Conservation (phyloP, 2,329 filamentous ascomycete genomes). For the Claviceps arundinis region DNA sequence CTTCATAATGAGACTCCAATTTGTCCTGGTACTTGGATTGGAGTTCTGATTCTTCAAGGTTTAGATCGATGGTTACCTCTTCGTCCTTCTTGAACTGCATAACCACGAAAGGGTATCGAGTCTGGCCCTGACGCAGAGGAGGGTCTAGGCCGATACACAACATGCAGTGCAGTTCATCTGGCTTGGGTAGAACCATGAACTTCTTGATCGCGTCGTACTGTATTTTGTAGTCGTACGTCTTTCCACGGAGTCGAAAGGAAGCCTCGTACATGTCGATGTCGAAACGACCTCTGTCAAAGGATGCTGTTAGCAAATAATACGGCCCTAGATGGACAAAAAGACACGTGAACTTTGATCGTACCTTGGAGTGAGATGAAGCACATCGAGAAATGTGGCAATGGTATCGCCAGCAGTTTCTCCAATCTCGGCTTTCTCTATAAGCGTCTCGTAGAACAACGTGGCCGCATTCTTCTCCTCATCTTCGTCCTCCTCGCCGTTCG, state of each 20-base stretch:
- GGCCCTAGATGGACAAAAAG: neutral
- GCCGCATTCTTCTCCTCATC: constrained; percentile 84
- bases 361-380: constrained; percentile 92
- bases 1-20: constrained; percentile 79
- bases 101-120: constrained; percentile 92
- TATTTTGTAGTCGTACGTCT: constrained; percentile 99
- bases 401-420: constrained; percentile 98
- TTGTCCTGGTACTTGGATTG: constrained; percentile 80
- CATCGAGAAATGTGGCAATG: constrained; percentile 91
- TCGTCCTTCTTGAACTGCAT: constrained; percentile 99
- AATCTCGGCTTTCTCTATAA: constrained; percentile 98
- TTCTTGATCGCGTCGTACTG: constrained; percentile 97
- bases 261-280: constrained; percentile 99
- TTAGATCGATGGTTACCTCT: constrained; percentile 90
- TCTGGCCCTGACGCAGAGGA: constrained; percentile 90
- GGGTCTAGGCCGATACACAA: constrained; percentile 91
- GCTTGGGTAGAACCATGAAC: constrained; percentile 95
- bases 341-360: constrained; percentile 19
- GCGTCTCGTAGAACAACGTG: constrained; percentile 92
- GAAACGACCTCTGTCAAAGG: constrained; percentile 69
- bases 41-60: constrained; percentile 83
- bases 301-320: neutral
- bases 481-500: constrained; percentile 40
- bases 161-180: constrained; percentile 93
- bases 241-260: constrained; percentile 91